Conservation (phyloP, 495 filamentous ascomycete species). For the Tuber aestivum region DNA sequence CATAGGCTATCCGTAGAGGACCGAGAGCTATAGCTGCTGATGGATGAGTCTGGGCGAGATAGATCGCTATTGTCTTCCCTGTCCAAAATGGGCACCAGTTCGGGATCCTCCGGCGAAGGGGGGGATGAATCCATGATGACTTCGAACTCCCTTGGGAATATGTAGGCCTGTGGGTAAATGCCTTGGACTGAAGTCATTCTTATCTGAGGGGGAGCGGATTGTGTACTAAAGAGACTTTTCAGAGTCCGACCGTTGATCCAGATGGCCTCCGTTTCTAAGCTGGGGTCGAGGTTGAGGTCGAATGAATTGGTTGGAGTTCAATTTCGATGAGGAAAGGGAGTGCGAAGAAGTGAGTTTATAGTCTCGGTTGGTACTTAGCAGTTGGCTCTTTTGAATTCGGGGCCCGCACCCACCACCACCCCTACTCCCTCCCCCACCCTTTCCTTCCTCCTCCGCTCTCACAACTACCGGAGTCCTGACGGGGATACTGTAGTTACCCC, state of each 20-base stretch:
- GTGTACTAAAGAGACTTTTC: slow-evolving; percentile 8
- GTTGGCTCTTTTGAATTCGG: not conserved
- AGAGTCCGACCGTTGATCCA: slow-evolving; percentile 8
- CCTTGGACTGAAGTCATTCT: slow-evolving; percentile 24
- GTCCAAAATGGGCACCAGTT: slow-evolving; percentile 33
- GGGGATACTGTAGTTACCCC: too few relatives aligned
- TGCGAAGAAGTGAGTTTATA: not conserved
- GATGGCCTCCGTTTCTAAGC: slow-evolving; percentile 2
- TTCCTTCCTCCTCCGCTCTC: not conserved
- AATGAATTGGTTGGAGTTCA: not conserved
- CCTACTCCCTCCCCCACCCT: not conserved
- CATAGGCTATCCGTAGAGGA: slow-evolving; percentile 25
- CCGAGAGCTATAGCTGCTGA: slow-evolving; percentile 28
- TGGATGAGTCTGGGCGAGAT: slow-evolving; percentile 31
- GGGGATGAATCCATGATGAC: slow-evolving; percentile 19
- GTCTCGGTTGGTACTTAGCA: not conserved
- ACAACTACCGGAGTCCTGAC: too few relatives aligned
- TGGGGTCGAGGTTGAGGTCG: not conserved
- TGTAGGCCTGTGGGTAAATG: slow-evolving; percentile 15
- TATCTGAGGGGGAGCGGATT: not conserved
- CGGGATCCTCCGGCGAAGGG: slow-evolving; percentile 20
- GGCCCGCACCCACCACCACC: not conserved
- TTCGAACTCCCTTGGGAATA: slow-evolving; percentile 21
- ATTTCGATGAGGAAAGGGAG: not conserved
- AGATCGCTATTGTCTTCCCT: slow-evolving; percentile 32